Evolutionary conservation across 345 rosid species (phyloP).

Genomic region (Euphorbia lathyris): DNA sequence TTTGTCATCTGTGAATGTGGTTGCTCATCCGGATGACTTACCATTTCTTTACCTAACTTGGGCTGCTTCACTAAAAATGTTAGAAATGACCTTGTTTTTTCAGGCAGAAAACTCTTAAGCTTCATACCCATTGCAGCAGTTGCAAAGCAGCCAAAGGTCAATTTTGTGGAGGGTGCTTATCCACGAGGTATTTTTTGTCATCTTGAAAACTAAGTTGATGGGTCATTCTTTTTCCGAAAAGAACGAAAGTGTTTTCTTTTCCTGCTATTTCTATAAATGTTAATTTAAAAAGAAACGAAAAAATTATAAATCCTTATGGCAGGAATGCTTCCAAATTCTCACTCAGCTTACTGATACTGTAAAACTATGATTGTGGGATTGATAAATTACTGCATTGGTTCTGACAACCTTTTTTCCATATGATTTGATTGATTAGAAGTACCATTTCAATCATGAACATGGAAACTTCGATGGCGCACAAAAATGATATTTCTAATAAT

Average conservation of each 20-base stretch:
- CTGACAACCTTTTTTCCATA: neutral
- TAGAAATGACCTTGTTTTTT: neutral
- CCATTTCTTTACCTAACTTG: neutral
- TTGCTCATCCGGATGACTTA: neutral
- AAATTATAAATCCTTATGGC: no score
- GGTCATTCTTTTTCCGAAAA: neutral
- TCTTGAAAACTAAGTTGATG: neutral
- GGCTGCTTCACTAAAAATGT: neutral
- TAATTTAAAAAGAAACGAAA: no score
- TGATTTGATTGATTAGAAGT: neutral
- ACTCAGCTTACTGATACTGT: no score
- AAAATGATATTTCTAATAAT: neutral
- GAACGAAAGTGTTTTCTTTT: neutral
- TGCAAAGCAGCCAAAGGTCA: constrained; percentile 35
- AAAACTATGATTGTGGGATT: no score
- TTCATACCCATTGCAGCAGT: constrained; percentile 31
- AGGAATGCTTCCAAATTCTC: no score
- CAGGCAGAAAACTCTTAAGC: neutral
- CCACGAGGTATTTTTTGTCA: constrained; percentile 24
- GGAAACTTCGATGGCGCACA: neutral
- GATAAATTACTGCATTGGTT: no score
- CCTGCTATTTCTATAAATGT: no score
- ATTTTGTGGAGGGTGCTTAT: constrained; percentile 40
- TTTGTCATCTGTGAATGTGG: neutral
- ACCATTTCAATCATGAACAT: neutral